These are phyloP conservation scores for Arthrobotrys megalospora DNA, from an alignment of 2,329 filamentous ascomycete species.

Conservation along the genomic window DNA sequence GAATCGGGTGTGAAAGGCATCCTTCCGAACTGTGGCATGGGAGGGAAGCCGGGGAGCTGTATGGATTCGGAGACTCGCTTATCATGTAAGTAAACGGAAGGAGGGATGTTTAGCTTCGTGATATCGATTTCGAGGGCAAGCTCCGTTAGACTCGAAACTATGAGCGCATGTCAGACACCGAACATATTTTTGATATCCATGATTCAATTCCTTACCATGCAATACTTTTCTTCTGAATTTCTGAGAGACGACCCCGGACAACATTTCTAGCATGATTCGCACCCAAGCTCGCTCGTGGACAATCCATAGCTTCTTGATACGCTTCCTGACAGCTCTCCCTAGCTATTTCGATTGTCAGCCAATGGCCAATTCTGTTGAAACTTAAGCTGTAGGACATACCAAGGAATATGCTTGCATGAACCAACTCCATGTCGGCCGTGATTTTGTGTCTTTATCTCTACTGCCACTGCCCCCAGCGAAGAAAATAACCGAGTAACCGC, in stretches of 20 bases:
- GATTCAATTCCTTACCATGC: constrained; percentile 68
- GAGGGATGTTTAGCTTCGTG: constrained; percentile 72
- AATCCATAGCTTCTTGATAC: constrained; percentile 73
- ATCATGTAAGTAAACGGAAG: constrained; percentile 72
- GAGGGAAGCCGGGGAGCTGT: constrained; percentile 68
- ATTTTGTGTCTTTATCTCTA: constrained; percentile 65
- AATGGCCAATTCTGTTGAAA: neutral
- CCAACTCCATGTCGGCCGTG: constrained; percentile 72
- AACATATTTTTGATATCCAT: neutral
- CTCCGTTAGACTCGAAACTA: constrained; percentile 70
- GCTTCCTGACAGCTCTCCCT: constrained; percentile 72
- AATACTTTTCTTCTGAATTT: constrained; percentile 74
- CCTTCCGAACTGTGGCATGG: constrained; percentile 69
- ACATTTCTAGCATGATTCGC: constrained; percentile 72
- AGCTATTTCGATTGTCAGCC: constrained; percentile 64
- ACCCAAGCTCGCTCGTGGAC: constrained; percentile 75
- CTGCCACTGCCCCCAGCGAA: constrained; percentile 70
- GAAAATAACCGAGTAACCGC: constrained; percentile 73
- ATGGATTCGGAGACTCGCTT: constrained; percentile 68
- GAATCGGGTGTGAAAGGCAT: constrained; percentile 67
- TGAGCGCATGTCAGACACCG: constrained; percentile 9
- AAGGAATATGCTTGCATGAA: constrained; percentile 74
- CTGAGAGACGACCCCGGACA: constrained; percentile 73
- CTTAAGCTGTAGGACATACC: constrained; percentile 53
- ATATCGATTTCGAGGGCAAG: constrained; percentile 72